These are phyloP conservation scores for bread wheat (Triticum aestivum) DNA, from an alignment of 176 grass and related monocot genomes.

Conservation along the genomic window IWGSC_CS_RefSeq_v2.1 NC_057801.1:602538004-602538503, in stretches of 20 bases:
- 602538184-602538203: not conserved
- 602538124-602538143: constrained; percentile 13
- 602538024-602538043: not conserved
- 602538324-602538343: constrained; percentile 81
- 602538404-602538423: not conserved
- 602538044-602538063: not conserved
- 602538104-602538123: not conserved
- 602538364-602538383: not conserved
- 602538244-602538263: not conserved
- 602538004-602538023: constrained; percentile 20
- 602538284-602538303: constrained; percentile 84
- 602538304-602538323: constrained; percentile 94
- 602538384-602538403: not conserved
- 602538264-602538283: not conserved
- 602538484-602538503: not conserved
- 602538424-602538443: not conserved
- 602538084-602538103: not conserved
- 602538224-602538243: constrained; percentile 15
- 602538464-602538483: constrained; percentile 4
- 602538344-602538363: not conserved
- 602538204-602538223: accelerated
- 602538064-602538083: not conserved
- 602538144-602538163: not conserved
- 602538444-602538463: not conserved
- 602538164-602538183: not conserved